A percentile compares a stretch with the other conserved stretches of the same genome.
Conservation (phyloP, 148 eudicot species). For the Rhododendron mucronatum region DNA sequence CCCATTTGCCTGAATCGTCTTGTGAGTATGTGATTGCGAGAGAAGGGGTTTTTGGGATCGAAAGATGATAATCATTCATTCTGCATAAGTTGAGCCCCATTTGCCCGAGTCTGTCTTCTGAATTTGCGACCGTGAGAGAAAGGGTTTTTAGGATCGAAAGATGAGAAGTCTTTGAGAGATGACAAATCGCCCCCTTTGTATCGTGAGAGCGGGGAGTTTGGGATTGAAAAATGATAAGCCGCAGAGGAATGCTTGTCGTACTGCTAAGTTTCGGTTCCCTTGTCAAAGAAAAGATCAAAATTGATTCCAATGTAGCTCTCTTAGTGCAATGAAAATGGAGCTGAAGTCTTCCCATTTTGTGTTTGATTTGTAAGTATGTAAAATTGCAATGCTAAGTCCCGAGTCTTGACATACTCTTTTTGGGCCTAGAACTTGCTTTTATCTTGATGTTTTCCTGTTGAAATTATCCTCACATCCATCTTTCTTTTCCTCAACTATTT, state of each 20-base stretch:
- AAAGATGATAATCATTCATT: conserved; percentile 9
- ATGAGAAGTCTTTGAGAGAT: background rate
- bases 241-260: background rate
- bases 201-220: background rate
- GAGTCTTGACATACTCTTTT: background rate
- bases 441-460: background rate
- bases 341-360: background rate
- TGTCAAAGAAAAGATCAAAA: background rate
- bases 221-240: background rate
- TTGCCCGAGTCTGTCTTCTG: conserved; percentile 41
- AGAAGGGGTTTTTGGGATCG: conserved; percentile 71
- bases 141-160: background rate
- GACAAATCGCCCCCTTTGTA: background rate
- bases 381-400: background rate
- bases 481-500: background rate
- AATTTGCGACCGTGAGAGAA: conserved; percentile 27
- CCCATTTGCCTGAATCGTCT: conserved; percentile 77
- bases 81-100: background rate
- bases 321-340: background rate
- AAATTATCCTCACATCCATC: background rate
- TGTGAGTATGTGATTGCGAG: conserved; percentile 56
- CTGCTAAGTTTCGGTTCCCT: background rate
- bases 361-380: background rate
- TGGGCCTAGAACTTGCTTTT: background rate
- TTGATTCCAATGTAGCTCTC: background rate